phyloP scores from a whole-genome alignment of 345 rosid genomes.

The Kernera saxatilis region DNA sequence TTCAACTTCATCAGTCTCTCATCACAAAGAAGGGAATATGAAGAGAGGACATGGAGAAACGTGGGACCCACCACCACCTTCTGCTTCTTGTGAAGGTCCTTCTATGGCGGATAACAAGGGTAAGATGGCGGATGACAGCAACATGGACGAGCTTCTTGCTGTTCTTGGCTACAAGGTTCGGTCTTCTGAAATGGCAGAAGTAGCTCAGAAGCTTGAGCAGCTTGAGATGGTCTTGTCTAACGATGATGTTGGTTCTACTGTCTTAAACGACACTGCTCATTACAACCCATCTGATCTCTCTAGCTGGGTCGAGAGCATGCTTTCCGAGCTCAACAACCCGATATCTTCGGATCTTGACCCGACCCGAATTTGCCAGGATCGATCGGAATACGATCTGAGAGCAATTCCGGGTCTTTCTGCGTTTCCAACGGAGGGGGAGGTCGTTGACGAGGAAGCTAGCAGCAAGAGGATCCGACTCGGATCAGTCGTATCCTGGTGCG shows the following conservation, averaged over 20 bases:
- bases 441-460: conserved; percentile 7
- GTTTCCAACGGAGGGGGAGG: conserved; percentile 26
- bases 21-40: conserved; percentile 25
- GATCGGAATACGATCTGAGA: conserved; percentile 63
- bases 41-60: conserved; percentile 59
- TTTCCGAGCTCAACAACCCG: conserved; percentile 56
- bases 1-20: background rate
- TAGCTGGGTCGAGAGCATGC: conserved; percentile 69
- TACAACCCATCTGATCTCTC: conserved; percentile 81
- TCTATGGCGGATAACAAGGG: conserved; percentile 34
- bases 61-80: conserved; percentile 17
- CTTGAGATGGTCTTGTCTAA: conserved; percentile 75
- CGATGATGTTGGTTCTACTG: conserved; percentile 59
- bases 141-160: conserved; percentile 78
- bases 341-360: conserved; percentile 20
- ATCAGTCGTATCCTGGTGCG: conserved; percentile 24
- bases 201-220: conserved; percentile 83
- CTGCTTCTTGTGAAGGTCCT: conserved; percentile 20
- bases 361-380: conserved; percentile 26
- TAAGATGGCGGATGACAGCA: conserved; percentile 52
- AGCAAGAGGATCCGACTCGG: conserved; percentile 43
- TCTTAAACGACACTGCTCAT: conserved; percentile 61
- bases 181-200: conserved; percentile 81
- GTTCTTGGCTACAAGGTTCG: conserved; percentile 80
- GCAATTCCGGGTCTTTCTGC: conserved; percentile 74